A percentile compares a stretch with the other conserved stretches of the same genome.
phyloP scores from a whole-genome alignment of 2,329 filamentous ascomycete genomes.

The Fusarium fujikuroi region DNA sequence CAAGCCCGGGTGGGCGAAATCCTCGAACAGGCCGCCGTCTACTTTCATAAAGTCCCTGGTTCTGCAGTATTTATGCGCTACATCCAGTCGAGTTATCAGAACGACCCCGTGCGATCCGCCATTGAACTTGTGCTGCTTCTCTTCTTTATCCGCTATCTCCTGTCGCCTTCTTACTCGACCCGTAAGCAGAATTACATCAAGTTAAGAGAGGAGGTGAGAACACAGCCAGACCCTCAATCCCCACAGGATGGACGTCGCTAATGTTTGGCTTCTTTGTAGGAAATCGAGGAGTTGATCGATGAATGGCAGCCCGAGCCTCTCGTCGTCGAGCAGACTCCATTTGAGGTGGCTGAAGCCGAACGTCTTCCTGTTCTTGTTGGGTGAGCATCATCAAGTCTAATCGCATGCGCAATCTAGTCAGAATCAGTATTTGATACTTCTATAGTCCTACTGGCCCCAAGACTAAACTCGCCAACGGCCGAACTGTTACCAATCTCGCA shows the following conservation, averaged over 20 bases:
- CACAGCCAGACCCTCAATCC: background rate
- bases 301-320: conserved; percentile 97
- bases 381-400: conserved; percentile 57
- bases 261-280: conserved; percentile 56
- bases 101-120: conserved; percentile 92
- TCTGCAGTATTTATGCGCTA: conserved; percentile 95
- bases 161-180: conserved; percentile 92
- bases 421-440: conserved; percentile 2
- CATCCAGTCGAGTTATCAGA: conserved; percentile 96
- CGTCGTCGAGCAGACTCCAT: conserved; percentile 75
- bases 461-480: conserved; percentile 86
- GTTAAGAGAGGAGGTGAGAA: conserved; percentile 76
- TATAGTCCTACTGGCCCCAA: conserved; percentile 81
- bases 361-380: conserved; percentile 89
- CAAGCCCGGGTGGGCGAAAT: conserved; percentile 62
- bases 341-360: conserved; percentile 86
- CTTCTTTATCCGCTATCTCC: conserved; percentile 93
- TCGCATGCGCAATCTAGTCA: background rate
- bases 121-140: conserved; percentile 94
- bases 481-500: conserved; percentile 91
- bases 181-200: conserved; percentile 90
- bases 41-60: conserved; percentile 91
- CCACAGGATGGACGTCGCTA: background rate
- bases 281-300: conserved; percentile 96
- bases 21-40: conserved; percentile 64